Conservation (phyloP, 1,284 basidiomycete genomes). For the Sanghuangporus sanghuang region DNA sequence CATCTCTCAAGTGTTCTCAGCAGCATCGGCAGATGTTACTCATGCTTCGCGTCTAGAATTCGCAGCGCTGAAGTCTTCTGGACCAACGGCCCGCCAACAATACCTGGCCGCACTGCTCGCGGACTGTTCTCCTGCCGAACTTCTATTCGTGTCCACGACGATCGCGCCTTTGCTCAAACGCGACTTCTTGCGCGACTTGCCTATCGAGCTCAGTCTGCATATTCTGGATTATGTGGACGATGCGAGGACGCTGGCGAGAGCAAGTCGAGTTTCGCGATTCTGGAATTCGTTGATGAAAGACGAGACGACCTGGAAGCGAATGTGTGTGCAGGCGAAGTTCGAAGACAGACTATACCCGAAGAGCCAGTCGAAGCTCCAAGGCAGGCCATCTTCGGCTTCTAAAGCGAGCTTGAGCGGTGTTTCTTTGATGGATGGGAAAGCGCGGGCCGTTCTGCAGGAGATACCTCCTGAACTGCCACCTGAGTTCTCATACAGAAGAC, state of each 20-base stretch:
- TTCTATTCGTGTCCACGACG: slow-evolving; percentile 70
- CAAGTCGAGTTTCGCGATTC: slow-evolving; percentile 66
- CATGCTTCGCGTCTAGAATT: slow-evolving; percentile 33
- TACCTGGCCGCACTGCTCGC: slow-evolving; percentile 61
- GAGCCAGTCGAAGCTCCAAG: not conserved
- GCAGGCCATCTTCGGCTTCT: not conserved
- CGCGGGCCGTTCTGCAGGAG: not conserved
- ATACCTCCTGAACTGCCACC: slow-evolving; percentile 7
- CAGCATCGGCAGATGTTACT: slow-evolving; percentile 25
- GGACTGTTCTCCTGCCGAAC: slow-evolving; percentile 68
- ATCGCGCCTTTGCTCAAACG: slow-evolving; percentile 82
- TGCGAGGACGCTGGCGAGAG: slow-evolving; percentile 68
- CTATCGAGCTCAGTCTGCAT: slow-evolving; percentile 80
- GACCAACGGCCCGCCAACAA: slow-evolving; percentile 44
- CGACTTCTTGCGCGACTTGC: slow-evolving; percentile 82
- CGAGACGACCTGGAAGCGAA: slow-evolving; percentile 79
- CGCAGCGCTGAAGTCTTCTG: slow-evolving; percentile 30
- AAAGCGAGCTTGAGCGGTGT: not conserved
- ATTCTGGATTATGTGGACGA: slow-evolving; percentile 83
- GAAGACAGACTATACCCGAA: slow-evolving; percentile 22
- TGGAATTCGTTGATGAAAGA: slow-evolving; percentile 82
- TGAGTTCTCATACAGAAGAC: slow-evolving; percentile 54
- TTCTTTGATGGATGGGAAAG: slow-evolving; percentile 1
- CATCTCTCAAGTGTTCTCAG: slow-evolving; percentile 17
- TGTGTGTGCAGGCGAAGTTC: slow-evolving; percentile 66